Conservation (phyloP, 768 basidiomycete species). For the Panellus pusillus region DNA sequence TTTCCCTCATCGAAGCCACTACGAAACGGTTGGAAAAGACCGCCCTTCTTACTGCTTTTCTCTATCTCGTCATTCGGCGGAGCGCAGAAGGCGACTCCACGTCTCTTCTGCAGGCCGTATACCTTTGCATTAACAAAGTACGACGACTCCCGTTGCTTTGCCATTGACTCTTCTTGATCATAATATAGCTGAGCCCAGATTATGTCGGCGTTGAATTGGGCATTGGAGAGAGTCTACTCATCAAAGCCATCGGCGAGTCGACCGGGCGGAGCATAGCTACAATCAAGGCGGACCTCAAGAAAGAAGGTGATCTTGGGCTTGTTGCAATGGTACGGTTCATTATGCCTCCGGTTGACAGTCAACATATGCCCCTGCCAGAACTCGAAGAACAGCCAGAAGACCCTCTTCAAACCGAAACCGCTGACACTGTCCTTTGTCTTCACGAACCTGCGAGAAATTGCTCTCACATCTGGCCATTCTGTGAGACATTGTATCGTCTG, state of each 20-base stretch:
- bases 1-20: slow-evolving; percentile 87
- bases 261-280: slow-evolving; percentile 83
- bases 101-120: slow-evolving; percentile 84
- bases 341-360: background rate
- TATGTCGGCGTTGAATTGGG: slow-evolving; percentile 95
- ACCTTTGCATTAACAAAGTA: slow-evolving; percentile 96
- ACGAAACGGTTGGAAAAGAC: slow-evolving; percentile 95
- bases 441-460: slow-evolving; percentile 87
- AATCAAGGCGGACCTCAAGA: slow-evolving; percentile 91
- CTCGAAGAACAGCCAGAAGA: slow-evolving; percentile 91
- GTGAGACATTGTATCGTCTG: slow-evolving; percentile 37
- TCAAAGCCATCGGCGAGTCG: slow-evolving; percentile 94
- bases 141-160: slow-evolving; percentile 24
- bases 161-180: slow-evolving; percentile 6
- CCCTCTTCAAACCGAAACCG: slow-evolving; percentile 91
- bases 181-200: slow-evolving; percentile 81
- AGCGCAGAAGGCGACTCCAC: slow-evolving; percentile 73
- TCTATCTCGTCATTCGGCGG: slow-evolving; percentile 86
- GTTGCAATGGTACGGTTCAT: slow-evolving; percentile 78
- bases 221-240: slow-evolving; percentile 90
- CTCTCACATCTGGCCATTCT: slow-evolving; percentile 78
- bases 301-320: slow-evolving; percentile 91
- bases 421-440: slow-evolving; percentile 90
- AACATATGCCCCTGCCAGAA: slow-evolving; percentile 48
- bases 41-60: slow-evolving; percentile 82